phyloP scores from a whole-genome alignment of 768 basidiomycete species.

The Pleurotus giganteus region DNA sequence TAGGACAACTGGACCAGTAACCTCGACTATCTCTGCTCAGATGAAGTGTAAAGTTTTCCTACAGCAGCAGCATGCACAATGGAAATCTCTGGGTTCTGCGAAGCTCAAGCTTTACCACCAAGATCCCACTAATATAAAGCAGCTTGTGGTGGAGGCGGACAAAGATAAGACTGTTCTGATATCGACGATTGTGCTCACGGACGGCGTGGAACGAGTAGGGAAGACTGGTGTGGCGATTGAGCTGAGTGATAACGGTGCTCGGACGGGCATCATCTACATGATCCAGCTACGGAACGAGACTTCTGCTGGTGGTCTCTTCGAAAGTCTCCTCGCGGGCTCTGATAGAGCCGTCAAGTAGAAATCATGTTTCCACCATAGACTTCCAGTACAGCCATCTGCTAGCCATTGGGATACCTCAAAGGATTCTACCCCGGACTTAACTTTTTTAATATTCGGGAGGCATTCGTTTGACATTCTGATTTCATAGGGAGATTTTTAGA shows the following conservation, averaged over 20 bases:
- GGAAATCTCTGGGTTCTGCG: slow-evolving; percentile 92
- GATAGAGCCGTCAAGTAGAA: slow-evolving; percentile 50
- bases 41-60: slow-evolving; percentile 99
- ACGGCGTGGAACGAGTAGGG: slow-evolving; percentile 97
- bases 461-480: slow-evolving; percentile 11
- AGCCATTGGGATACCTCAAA: slow-evolving; percentile 12
- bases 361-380: background rate
- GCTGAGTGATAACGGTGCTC: slow-evolving; percentile 84
- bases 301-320: slow-evolving; percentile 81
- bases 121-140: slow-evolving; percentile 86
- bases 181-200: slow-evolving; percentile 92
- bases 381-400: background rate
- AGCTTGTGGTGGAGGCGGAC: slow-evolving; percentile 91
- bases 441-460: slow-evolving; percentile 3
- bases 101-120: slow-evolving; percentile 85
- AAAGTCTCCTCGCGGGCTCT: slow-evolving; percentile 83
- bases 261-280: slow-evolving; percentile 97
- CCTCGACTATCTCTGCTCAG: slow-evolving; percentile 76
- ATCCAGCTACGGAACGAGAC: slow-evolving; percentile 91
- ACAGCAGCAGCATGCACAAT: slow-evolving; percentile 94
- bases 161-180: slow-evolving; percentile 78
- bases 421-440: slow-evolving; percentile 3
- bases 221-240: slow-evolving; percentile 98
- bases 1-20: slow-evolving; percentile 62
- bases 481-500: slow-evolving; percentile 5